Base-by-base conservation (phyloP, 768 basidiomycete species). In the Zangia roseola region DNA sequence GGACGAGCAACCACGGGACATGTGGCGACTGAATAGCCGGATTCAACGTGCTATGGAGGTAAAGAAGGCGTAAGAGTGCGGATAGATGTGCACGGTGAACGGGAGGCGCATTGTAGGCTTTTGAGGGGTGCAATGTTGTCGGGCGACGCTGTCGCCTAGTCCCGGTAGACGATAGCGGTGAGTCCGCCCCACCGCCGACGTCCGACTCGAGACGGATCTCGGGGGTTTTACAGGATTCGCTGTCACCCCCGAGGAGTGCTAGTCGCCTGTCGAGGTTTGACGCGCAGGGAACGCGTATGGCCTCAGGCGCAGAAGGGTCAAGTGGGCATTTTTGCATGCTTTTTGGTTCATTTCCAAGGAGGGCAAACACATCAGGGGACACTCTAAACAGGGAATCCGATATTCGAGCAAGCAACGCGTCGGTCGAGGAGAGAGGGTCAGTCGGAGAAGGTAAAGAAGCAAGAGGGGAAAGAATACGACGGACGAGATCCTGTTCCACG, bases 11-110 rank as follows among this genome's bases (percentile, higher is more conserved):
- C 26, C 87, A 84, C 2, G 86, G 80, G 39, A 84, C 74, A 50
- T 88, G 79, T 9, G 82, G 83, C 0, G 86, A 85, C 30, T 80
- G 70, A 52, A 82, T 80, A 13, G 81, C 85, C 10, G 88, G 86
- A 64, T 91, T 90, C 20, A 91, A 74, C 24, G 75, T 72, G 30
- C 74, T 77, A 63, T 91, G 88, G 19, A 90, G 59, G 64, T 86
- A 91, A 16, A 90, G 70, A 26, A 91, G 69, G 33, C 89, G 82
- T 20, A 86, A 68, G 38, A 91, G 71, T 1, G 84, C 80, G 8
- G 84, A 80, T 16, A 75, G 69, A 59, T 89, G 88, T 44, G 69
- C 75, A 13, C 72, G 77, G 58, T 88, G 84, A 17, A 76, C 77
- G 25, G 71, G 72, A 5, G 75, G 71, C 23, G 75, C 64, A 23